These are phyloP conservation scores for Evansstolkia leycettana DNA, from an alignment of 495 filamentous ascomycete species.

Conservation along the genomic window DNA sequence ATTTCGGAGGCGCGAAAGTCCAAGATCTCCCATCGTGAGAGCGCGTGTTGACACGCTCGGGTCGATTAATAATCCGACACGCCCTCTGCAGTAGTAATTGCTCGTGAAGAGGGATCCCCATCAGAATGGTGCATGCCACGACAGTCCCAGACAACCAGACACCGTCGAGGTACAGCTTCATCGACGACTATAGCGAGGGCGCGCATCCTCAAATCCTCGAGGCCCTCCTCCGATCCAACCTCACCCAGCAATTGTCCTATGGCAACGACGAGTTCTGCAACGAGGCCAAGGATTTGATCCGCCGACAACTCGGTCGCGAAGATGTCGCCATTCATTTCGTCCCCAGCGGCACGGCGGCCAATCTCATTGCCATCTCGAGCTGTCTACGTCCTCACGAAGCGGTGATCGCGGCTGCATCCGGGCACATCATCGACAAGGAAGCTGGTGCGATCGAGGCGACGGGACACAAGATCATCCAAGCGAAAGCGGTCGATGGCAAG, in stretches of 20 bases:
- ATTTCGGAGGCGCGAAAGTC: too few relatives aligned
- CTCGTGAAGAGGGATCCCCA: too few relatives aligned
- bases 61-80: too few relatives aligned
- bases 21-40: too few relatives aligned
- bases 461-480: conserved; percentile 32
- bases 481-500: conserved; percentile 26
- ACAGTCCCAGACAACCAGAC: too few relatives aligned
- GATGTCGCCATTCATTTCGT: conserved; percentile 34
- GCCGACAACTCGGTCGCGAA: conserved; percentile 17
- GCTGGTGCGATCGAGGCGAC: conserved; percentile 34
- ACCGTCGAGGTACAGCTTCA: conserved; percentile 43
- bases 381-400: conserved; percentile 32
- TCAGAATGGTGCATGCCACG: too few relatives aligned
- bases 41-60: too few relatives aligned
- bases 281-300: conserved; percentile 20
- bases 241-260: conserved; percentile 27
- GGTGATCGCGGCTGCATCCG: conserved; percentile 27
- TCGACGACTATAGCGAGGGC: conserved; percentile 35
- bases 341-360: conserved; percentile 31
- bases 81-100: too few relatives aligned
- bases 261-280: conserved; percentile 25
- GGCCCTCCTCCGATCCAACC: conserved; percentile 26
- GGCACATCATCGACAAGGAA: conserved; percentile 32
- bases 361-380: conserved; percentile 32
- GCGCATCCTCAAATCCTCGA: conserved; percentile 31